These are phyloP conservation scores for Sporothrix euskadiensis DNA, from an alignment of 2,329 filamentous ascomycete genomes.

Conservation along the genomic window DNA sequence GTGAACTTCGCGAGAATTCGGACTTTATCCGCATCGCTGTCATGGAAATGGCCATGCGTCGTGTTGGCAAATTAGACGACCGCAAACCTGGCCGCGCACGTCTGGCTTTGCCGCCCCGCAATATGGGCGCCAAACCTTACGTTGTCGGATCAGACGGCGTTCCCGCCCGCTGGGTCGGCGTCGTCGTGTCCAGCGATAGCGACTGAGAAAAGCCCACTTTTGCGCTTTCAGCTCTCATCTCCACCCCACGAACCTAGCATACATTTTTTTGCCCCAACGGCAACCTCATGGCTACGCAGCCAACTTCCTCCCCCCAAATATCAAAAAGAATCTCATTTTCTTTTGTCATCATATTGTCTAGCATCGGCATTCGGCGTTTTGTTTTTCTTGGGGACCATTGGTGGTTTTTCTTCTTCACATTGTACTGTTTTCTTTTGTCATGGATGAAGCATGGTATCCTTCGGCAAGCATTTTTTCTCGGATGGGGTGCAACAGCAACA, in stretches of 20 bases:
- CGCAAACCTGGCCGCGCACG: constrained; percentile 66
- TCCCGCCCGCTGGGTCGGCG: constrained; percentile 59
- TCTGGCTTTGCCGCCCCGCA: constrained; percentile 67
- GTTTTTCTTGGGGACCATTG: background rate
- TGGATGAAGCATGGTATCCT: background rate
- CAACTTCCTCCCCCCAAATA: background rate
- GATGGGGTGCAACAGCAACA: constrained; percentile 11
- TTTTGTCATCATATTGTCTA: constrained; percentile 14
- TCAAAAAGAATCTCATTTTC: background rate
- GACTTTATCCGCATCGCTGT: constrained; percentile 71
- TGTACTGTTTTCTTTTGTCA: background rate
- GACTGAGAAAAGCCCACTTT: background rate
- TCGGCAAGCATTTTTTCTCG: background rate
- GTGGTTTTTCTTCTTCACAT: background rate
- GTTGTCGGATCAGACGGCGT: constrained; percentile 59
- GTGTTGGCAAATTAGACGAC: constrained; percentile 65
- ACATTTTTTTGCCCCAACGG: background rate
- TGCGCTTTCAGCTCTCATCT: background rate
- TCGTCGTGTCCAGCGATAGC: constrained; percentile 20
- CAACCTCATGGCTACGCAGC: background rate
- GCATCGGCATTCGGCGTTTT: constrained; percentile 16
- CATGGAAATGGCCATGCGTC: constrained; percentile 72
- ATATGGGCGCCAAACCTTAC: constrained; percentile 55
- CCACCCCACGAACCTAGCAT: constrained; percentile 2
- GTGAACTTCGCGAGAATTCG: constrained; percentile 68